Evolutionary conservation across 2,329 filamentous ascomycete genomes (phyloP), one percentile per base, ranked within the genome.

Genomic region (Neopestalotiopsis clavispora): DNA sequence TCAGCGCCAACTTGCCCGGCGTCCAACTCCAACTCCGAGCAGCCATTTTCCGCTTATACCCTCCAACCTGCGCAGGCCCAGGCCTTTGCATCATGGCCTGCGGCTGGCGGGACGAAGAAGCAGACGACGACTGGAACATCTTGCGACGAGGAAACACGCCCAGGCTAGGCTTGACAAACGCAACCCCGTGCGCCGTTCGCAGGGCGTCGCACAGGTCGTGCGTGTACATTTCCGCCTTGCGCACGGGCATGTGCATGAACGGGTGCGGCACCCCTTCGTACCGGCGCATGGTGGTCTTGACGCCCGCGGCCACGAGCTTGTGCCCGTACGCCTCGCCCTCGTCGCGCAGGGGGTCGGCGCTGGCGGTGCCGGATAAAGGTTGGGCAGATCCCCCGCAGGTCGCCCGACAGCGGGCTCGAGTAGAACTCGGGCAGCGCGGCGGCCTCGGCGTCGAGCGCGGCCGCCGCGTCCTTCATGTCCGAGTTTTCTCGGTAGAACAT

Each of bases 201-300:
- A 67, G 65, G 7, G 65, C 65, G 1, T 60, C 65, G 56, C 52
- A 59, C 40, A 67, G 2, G 58, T 67, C 65, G 14, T 60, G 56
- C 30, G 40, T 40, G 65, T 67, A 67, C 38, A 67, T 60, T 17
- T 67, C 40, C 6, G 65, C 65, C 56, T 67, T 67, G 17, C 42
- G 38, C 52, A 67, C 17, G 17, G 65, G 65, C 65, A 67, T 67
- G 34, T 67, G 65, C 65, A 67, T 67, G n/a, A 67, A 67, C 32
- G 52, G 52, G 65, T 67, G 65, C 32, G 65, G 65, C 28, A 67
- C 65, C n/a, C 65, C 65, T 4, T 59, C 9, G 32, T 67, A 67
- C 20, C 65, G 32, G 4, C 65, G 32, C 6, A 60, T 56, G 5
- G 65, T 67, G 17, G 65, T 67, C 56, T 60, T 67, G 34, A 67